phyloP scores from a whole-genome alignment of 768 basidiomycete genomes.

The Pleurotus ostreatus region DNA sequence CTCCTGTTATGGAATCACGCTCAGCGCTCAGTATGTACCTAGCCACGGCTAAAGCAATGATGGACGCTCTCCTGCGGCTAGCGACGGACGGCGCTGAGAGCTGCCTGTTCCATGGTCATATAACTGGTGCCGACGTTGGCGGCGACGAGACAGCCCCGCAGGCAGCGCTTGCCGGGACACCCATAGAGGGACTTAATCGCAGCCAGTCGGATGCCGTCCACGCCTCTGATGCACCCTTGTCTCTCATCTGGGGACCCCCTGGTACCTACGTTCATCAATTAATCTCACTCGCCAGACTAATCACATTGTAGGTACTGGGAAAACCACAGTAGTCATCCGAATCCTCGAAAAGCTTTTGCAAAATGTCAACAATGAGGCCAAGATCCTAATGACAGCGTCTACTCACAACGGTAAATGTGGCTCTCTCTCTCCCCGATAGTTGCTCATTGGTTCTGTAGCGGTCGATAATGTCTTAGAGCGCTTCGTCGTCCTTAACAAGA shows the following conservation, averaged over 20 bases:
- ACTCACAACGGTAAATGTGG: constrained; percentile 54
- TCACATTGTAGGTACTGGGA: constrained; percentile 51
- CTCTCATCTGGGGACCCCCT: constrained; percentile 70
- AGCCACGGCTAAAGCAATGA: constrained; percentile 65
- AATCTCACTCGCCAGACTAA: no score
- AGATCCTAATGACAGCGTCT: constrained; percentile 68
- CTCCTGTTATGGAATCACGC: no score
- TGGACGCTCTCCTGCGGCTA: constrained; percentile 54
- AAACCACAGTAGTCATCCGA: constrained; percentile 66
- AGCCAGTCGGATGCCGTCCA: constrained; percentile 52
- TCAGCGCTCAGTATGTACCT: background rate
- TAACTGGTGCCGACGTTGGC: constrained; percentile 27
- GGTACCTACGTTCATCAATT: constrained; percentile 26
- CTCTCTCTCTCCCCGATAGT: background rate
- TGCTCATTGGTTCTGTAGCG: constrained; percentile 29
- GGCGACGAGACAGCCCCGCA: background rate
- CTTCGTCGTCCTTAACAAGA: constrained; percentile 46
- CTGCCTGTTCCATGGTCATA: constrained; percentile 47
- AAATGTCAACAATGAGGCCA: constrained; percentile 25
- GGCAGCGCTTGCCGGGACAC: background rate
- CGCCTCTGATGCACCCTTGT: constrained; percentile 39
- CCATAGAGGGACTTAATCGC: constrained; percentile 36
- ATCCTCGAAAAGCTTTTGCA: constrained; percentile 44
- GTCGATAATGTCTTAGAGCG: constrained; percentile 70
- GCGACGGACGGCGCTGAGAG: constrained; percentile 36